Evolutionary conservation across 768 basidiomycete species (phyloP), one percentile per base, ranked within the genome.

Genomic region (Leccinum aurantiacum): DNA sequence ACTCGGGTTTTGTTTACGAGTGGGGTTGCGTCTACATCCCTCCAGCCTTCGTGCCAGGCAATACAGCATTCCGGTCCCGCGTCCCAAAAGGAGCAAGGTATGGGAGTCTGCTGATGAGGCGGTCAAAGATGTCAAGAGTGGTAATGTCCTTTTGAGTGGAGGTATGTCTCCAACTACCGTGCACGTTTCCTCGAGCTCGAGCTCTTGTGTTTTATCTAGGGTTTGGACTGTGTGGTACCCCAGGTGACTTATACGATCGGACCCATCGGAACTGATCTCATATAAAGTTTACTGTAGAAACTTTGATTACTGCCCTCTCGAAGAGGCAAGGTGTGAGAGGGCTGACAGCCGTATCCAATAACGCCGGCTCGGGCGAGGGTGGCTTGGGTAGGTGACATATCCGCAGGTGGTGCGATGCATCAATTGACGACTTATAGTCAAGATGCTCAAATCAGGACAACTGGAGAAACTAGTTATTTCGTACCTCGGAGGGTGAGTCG

Each of bases 191-290:
- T 10, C 17, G 3, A 47, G 6, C 29, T 56, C 24, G 17, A 62
- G 9, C 50, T 38, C 7, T n/a, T 3, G 41, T 13, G 46, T 24
- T 11, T 35, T 3, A 54, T 58, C 48, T 64, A 92, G 91, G 93
- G n/a, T 96, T 96, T 70, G 93, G 94, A 35, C 76, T 91, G 47
- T 90, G 90, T 67, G 92, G 93, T 37, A 90, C 92, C 53, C 92
- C 92, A 67, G 88, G 90, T 89, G 49, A 38, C 75, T 17, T 24
- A 25, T 25, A 35, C 51, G 27, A 54, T 53, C 33, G 15, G n/a
- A 38, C 31, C 44, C 17, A 33, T 46, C 25, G 29, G 38, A 38
- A 46, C 29, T 47, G 29, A 33, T 7, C 37, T 68, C 17, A 62
- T 50, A 62, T 41, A 15, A 13, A 25, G 24, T 8, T 19, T 19